Evolutionary conservation across 176 grass and related monocot genomes (phyloP), one percentile per base, ranked within the genome.

Genomic region (Miscanthus lutarioriparius): DNA sequence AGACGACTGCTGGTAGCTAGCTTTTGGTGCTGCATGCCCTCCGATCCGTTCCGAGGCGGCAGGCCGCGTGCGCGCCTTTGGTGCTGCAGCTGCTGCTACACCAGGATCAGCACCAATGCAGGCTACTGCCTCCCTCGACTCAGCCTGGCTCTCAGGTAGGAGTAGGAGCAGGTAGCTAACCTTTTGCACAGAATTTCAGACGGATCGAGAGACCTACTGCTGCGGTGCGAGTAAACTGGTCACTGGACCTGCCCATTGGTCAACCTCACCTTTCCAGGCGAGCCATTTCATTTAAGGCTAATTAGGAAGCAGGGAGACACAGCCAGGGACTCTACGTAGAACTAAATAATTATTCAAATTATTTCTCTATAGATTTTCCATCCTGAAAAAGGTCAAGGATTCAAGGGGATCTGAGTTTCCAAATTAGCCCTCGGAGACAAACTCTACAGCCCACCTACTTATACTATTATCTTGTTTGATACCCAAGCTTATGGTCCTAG

Each of bases 21-120:
- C 13, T 47, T 47, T 13, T 39, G 38, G 38, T 39, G 38, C 8
- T 39, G 38, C 38, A 38, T 47, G 19, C 51, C 17, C 16, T 56
- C 19, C 2, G 20, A 56, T 56, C 53, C 53, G 20, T 56, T 56
- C 19, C 19, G 53, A 59, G 56, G 56, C 54, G 23, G 38, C 68
- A 71, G 38, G 5, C 22, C 69, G 69, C 69, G 69, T 71, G 69
- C 69, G 69, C 69, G 69, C 38, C 38, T 71, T 71, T 71, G 37
- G 10, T 25, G 68, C 69, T 71, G 69, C 69, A 0, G 10, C 8
- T 0, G 1, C n/a, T n/a, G n/a, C n/a, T n/a, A n/a, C 30, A 3
- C 7, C 37, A 41, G 67, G 67, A 69, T 36, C 67, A 19, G 40
- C 39, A 72, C 28, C 70, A 72, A 45, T 72, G 69, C 27, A 30